Base-by-base conservation (phyloP, 2,329 filamentous ascomycete genomes). In the Torrubiella hemipterigena region DNA sequence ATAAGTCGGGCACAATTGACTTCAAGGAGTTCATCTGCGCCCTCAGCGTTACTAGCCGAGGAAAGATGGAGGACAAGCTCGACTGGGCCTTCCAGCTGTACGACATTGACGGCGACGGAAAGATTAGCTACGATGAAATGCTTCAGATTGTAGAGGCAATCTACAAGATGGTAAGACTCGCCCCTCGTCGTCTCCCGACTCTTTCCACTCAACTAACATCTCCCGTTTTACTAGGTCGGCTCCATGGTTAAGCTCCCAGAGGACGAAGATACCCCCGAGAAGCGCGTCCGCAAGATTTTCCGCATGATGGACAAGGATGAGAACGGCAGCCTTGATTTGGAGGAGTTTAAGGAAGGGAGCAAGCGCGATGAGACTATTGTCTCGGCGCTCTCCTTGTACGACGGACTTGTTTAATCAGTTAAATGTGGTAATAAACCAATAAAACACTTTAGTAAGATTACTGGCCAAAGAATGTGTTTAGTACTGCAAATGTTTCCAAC, bases 221-320 rank as follows among this genome's bases (percentile, higher is more conserved):
- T 27, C 28, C 32, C 17, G 12, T 22, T 12, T 8, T 13, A 24
- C 18, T 44, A 95, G 87, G 87, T 95, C 49, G 91, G 91, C 43
- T 94, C 87, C 31, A 98, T 98, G 91, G 91, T 98, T 48, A 96
- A 96, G 61, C 71, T 98, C 27, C 91, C 91, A 31, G 86, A 95
- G 58, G 91, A 98, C 61, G 91, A 98, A 65, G 89, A 98, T 61
- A 98, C 91, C 35, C 91, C 91, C 13, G 89, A 96, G 69, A 98
- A 98, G 68, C 81, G 91, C 42, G 91, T 98, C 40, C 77, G 71
- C 59, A 98, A 98, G 69, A 96, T 98, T 58, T 98, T 98, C 69
- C 73, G 81, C 50, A 96, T 96, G 91, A 98, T 98, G 91, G 91
- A 98, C 68, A 98, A 98, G 71, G 91, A 98, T 56, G 89, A 96